phyloP scores from a whole-genome alignment of 176 grass and related monocot genomes.

The Bolboschoenus planiculmis region DNA sequence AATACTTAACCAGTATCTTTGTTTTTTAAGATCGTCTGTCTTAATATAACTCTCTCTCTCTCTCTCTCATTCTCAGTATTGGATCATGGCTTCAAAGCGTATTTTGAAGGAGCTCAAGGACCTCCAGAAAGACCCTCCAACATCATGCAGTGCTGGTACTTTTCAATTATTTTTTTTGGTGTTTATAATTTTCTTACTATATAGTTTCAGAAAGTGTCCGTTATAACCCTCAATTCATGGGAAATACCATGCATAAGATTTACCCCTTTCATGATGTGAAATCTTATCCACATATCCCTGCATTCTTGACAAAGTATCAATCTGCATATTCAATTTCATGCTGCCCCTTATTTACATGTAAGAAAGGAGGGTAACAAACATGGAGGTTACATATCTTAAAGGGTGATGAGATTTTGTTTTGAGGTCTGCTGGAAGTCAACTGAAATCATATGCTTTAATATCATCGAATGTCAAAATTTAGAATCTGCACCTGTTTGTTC shows the following conservation, averaged over 20 bases:
- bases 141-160: constrained; percentile 24
- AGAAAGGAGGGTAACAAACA: neutral
- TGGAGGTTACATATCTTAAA: neutral
- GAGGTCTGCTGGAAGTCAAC: neutral
- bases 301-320: neutral
- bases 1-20: too few relatives aligned
- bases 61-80: neutral
- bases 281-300: neutral
- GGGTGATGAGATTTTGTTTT: neutral
- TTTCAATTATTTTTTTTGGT: neutral
- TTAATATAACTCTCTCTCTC: neutral
- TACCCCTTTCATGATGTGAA: neutral
- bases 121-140: constrained; percentile 25
- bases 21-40: neutral
- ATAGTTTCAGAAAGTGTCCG: neutral
- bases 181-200: neutral
- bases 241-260: neutral
- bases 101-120: constrained; percentile 26
- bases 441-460: neutral
- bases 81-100: constrained; percentile 22
- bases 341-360: neutral
- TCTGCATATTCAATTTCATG: neutral
- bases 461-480: neutral
- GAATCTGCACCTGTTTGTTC: neutral
- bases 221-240: neutral